Base-by-base conservation (phyloP, 2,329 filamentous ascomycete genomes). In the Zymoseptoria tritici region DNA sequence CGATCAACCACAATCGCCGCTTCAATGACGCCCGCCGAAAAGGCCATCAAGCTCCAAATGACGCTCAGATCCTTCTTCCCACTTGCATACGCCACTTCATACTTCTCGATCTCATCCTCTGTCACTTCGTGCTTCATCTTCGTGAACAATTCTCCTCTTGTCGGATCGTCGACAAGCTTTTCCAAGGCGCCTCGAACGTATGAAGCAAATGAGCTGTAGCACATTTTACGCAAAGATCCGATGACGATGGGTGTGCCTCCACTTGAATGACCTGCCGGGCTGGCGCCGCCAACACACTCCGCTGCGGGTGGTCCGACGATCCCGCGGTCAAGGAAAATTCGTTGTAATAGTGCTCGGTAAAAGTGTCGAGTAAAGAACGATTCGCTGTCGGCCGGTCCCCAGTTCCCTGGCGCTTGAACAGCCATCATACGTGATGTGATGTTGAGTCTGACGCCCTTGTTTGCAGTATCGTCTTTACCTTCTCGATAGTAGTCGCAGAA, bases 401-500 rank as follows among this genome's bases (percentile, higher is more conserved):
- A 99, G 77, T 99, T 99, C 61, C 86, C 81, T 1, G 94, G 92
- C 7, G 94, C 94, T 77, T 99, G 94, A 55, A 95, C 92, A 2
- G 93, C 93, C 93, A 97, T 97, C 88, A 96, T 96, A 52, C 94
- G 85, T 0, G 94, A 91, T 3, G 94, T 99, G 71, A 97, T 96
- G 74, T 99, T 97, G 59, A 97, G 81, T 22, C 90, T 83, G 53
- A 97, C 81, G 2, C 91, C 91, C 22, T 74, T 73, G 8, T 80
- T 78, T 16, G 42, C 19, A 20, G 50, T 20, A 49, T 46, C 42
- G 16, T 68, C 19, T 73, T 59, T 6, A 69, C 68, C 46, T 13
- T 19, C n/a, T n/a, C 31, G 42, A 49, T 64, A 63, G 55, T 78
- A 74, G 67, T 87, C 83, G 3, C 75, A 70, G 54, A 97, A 79